Conservation (phyloP, 2,329 filamentous ascomycete species). For the Aureobasidium pullulans region DNA sequence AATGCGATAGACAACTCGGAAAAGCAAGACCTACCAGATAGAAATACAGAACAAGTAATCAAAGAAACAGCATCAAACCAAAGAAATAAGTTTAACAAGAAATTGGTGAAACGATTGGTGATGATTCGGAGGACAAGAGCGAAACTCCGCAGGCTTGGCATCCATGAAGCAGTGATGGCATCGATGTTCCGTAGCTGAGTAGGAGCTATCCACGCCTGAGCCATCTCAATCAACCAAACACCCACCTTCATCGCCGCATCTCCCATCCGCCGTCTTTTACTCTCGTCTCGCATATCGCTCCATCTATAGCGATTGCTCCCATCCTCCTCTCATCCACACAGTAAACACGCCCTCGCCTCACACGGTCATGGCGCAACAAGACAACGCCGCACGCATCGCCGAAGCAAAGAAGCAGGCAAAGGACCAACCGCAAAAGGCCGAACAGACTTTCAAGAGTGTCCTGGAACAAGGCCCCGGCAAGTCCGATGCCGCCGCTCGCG, state of each 20-base stretch:
- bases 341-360: background rate
- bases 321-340: background rate
- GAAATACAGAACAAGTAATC: no score
- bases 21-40: no score
- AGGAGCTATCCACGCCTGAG: background rate
- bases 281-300: background rate
- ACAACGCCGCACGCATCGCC: conserved; percentile 62
- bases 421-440: conserved; percentile 74
- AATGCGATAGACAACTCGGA: no score
- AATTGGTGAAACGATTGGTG: background rate
- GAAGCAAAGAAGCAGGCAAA: conserved; percentile 82
- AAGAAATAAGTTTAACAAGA: background rate
- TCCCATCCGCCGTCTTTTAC: background rate
- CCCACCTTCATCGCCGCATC: background rate
- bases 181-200: background rate
- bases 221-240: background rate
- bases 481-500: conserved; percentile 77
- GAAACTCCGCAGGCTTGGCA: conserved; percentile 8
- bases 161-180: background rate
- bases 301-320: background rate
- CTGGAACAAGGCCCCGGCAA: conserved; percentile 76
- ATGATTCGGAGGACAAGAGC: background rate
- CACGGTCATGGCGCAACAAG: conserved; percentile 40
- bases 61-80: no score
- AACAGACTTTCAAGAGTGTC: conserved; percentile 82